These are phyloP conservation scores for Pyronema domesticum DNA, from an alignment of 495 filamentous ascomycete genomes.

Conservation along the genomic window DNA sequence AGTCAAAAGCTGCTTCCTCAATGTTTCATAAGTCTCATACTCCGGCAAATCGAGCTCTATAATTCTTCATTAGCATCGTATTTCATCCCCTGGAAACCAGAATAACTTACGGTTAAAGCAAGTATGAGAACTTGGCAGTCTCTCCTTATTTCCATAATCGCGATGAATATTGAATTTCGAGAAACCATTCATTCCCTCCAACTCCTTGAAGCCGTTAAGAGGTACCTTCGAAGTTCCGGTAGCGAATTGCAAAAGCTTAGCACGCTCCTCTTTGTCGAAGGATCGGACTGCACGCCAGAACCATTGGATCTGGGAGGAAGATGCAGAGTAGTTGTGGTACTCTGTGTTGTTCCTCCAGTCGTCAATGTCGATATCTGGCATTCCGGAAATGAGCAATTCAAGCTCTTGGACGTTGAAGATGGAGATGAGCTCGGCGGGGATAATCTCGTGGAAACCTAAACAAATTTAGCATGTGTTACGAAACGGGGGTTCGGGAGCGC, in stretches of 20 bases:
- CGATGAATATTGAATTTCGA: slow-evolving; percentile 97
- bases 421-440: slow-evolving; percentile 78
- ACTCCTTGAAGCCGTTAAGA: slow-evolving; percentile 95
- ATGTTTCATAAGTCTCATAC: slow-evolving; percentile 86
- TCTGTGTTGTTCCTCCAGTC: slow-evolving; percentile 99
- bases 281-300: slow-evolving; percentile 98
- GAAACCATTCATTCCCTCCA: slow-evolving; percentile 98
- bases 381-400: slow-evolving; percentile 86
- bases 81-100: slow-evolving; percentile 1
- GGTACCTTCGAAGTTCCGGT: slow-evolving; percentile 97
- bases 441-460: slow-evolving; percentile 90
- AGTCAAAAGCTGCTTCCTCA: slow-evolving; percentile 73
- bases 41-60: slow-evolving; percentile 96
- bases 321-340: slow-evolving; percentile 92
- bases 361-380: slow-evolving; percentile 93
- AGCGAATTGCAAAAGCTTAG: slow-evolving; percentile 94
- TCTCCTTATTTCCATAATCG: slow-evolving; percentile 94
- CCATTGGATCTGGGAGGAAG: slow-evolving; percentile 96
- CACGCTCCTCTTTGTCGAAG: slow-evolving; percentile 97
- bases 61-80: slow-evolving; percentile 24
- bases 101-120: slow-evolving; percentile 93
- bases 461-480: slow-evolving; percentile 16
- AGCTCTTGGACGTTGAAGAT: slow-evolving; percentile 99
- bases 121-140: slow-evolving; percentile 88
- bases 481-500: slow-evolving; percentile 11